Percentiles rank a stretch among this genome's conserved stretches.
Evolutionary conservation across 75 land plant species (phyloP).

Genomic region (Picea glauca): DNA sequence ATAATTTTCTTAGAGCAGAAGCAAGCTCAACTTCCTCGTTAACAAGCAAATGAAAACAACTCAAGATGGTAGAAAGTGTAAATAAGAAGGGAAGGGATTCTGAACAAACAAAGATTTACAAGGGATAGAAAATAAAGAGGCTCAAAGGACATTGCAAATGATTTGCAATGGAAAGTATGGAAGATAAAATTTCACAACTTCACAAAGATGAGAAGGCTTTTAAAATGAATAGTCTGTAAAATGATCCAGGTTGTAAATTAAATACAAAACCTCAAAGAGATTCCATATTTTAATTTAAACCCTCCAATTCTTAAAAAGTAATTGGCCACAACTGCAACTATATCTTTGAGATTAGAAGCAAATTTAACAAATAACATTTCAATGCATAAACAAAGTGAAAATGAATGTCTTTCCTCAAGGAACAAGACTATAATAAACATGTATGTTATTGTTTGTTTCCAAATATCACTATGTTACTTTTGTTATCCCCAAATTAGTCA

Average conservation of each 20-base stretch:
- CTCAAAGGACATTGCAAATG: neutral
- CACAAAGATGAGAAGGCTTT: neutral
- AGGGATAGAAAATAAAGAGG: neutral
- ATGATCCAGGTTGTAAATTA: too few relatives aligned
- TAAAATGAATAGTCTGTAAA: neutral
- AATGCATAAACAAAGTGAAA: too few relatives aligned
- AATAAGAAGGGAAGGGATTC: neutral
- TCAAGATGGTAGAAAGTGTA: neutral
- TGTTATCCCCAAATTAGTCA: too few relatives aligned
- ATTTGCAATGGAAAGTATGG: neutral
- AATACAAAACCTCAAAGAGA: too few relatives aligned
- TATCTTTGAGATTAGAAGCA: too few relatives aligned
- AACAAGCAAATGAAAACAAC: neutral
- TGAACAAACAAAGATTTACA: neutral
- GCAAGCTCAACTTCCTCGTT: neutral
- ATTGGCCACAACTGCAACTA: neutral
- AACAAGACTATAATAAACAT: too few relatives aligned
- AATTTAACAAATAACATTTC: too few relatives aligned
- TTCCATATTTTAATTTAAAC: neutral
- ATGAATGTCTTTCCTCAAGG: too few relatives aligned
- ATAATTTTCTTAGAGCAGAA: neutral
- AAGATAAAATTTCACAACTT: neutral
- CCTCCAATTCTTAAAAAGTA: neutral
- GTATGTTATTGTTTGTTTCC: too few relatives aligned
- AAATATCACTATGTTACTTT: too few relatives aligned